Evolutionary conservation across 192 early-diverging fungal species (phyloP).

Genomic region (Dimargaris cristalligena): DNA sequence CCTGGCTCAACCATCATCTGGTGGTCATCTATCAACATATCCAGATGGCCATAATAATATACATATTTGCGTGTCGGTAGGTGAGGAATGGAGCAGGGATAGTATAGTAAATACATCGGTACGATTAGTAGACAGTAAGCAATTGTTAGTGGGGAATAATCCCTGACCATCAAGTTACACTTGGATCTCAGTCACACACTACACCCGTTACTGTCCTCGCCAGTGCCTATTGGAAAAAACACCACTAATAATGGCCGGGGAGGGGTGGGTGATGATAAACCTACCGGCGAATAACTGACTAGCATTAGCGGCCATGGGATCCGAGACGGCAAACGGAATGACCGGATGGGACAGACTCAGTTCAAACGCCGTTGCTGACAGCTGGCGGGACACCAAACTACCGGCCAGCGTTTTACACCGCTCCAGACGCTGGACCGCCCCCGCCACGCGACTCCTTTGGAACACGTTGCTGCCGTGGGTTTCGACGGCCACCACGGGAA

Average conservation of each 20-base stretch:
- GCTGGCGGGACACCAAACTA: conserved; percentile 23
- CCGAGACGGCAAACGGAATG: conserved; percentile 35
- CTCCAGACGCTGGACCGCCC: conserved; percentile 24
- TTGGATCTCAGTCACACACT: too few relatives aligned
- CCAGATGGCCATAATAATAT: too few relatives aligned
- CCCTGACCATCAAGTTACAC: too few relatives aligned
- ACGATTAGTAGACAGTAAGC: too few relatives aligned
- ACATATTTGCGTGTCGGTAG: too few relatives aligned
- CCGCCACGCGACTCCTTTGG: conserved; percentile 39
- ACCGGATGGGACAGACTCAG: conserved; percentile 32
- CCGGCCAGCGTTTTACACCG: conserved; percentile 31
- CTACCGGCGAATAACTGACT: conserved; percentile 34
- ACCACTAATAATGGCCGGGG: too few relatives aligned
- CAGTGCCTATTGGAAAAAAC: too few relatives aligned
- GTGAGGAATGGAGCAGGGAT: too few relatives aligned
- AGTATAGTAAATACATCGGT: too few relatives aligned
- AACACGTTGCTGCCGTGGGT: conserved; percentile 58
- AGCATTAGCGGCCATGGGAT: conserved; percentile 37
- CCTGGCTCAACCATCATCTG: conserved; percentile 12
- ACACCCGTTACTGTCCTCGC: too few relatives aligned
- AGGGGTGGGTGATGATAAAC: too few relatives aligned
- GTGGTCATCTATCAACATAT: conserved; percentile 12
- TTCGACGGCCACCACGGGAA: conserved; percentile 56
- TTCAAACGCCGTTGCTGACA: conserved; percentile 26
- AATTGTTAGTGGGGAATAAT: too few relatives aligned